phyloP scores from a whole-genome alignment of 371 early-diverging fungal species.

The Mycotypha africana region DNA sequence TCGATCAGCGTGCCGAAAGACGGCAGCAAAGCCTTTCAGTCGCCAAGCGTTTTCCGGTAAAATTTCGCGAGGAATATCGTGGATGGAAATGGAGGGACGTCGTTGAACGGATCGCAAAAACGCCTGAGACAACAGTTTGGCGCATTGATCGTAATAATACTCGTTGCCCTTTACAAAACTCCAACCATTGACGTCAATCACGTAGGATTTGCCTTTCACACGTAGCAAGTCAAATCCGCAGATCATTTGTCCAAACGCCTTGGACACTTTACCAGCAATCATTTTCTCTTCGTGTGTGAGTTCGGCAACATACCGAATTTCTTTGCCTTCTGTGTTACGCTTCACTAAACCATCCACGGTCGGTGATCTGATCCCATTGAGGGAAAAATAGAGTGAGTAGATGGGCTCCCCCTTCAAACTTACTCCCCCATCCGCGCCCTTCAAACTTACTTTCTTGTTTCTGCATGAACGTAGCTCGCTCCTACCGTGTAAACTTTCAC shows the following conservation, averaged over 20 bases:
- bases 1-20: conserved; percentile 95
- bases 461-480: conserved; percentile 86
- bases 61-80: conserved; percentile 50
- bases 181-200: conserved; percentile 99
- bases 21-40: conserved; percentile 87
- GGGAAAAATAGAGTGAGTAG: too few relatives aligned
- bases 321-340: conserved; percentile 96
- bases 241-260: conserved; percentile 87
- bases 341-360: conserved; percentile 96
- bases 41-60: conserved; percentile 81
- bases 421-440: too few relatives aligned
- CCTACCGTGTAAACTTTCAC: conserved; percentile 98
- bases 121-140: conserved; percentile 61
- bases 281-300: conserved; percentile 79
- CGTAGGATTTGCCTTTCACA: conserved; percentile 78
- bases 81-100: conserved; percentile 53
- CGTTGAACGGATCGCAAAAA: conserved; percentile 34
- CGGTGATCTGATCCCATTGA: too few relatives aligned
- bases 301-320: conserved; percentile 86
- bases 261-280: conserved; percentile 74
- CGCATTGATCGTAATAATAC: conserved; percentile 88
- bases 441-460: conserved; percentile 86
- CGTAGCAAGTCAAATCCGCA: conserved; percentile 97
- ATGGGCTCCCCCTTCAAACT: too few relatives aligned
- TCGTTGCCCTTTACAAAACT: conserved; percentile 98